These are phyloP conservation scores for Nemania sp. DNA, from an alignment of 2,329 filamentous ascomycete genomes.

Conservation along the genomic window DNA sequence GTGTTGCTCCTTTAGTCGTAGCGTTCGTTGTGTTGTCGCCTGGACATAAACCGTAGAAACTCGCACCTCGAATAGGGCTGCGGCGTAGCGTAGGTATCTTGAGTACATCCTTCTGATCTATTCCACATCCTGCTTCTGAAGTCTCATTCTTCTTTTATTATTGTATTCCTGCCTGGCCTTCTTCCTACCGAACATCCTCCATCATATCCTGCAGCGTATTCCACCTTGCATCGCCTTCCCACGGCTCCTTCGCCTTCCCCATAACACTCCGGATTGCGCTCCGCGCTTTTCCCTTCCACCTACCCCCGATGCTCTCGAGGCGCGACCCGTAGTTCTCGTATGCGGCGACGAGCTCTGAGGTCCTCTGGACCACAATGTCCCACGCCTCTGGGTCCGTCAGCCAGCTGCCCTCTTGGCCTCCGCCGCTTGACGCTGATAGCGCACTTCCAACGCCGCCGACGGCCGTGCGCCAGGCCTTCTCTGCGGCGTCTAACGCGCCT, in stretches of 20 bases:
- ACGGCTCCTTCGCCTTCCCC: conserved; percentile 82
- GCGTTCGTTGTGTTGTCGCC: no score
- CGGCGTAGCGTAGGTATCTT: no score
- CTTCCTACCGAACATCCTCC: conserved; percentile 6
- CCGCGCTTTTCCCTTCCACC: conserved; percentile 90
- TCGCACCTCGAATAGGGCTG: no score
- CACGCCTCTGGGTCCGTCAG: conserved; percentile 73
- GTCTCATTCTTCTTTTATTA: background rate
- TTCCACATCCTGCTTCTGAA: no score
- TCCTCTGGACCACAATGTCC: conserved; percentile 79
- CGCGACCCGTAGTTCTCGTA: conserved; percentile 82
- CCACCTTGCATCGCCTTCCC: conserved; percentile 83
- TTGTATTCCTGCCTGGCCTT: background rate
- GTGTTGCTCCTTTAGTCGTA: no score
- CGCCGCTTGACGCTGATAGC: conserved; percentile 57
- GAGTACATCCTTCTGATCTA: no score
- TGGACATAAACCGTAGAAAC: no score
- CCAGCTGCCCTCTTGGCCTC: conserved; percentile 55
- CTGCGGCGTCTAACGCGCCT: conserved; percentile 83
- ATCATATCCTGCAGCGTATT: conserved; percentile 62
- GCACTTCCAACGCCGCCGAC: conserved; percentile 63
- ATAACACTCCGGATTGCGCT: conserved; percentile 86
- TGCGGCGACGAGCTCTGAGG: conserved; percentile 82
- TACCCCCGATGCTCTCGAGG: conserved; percentile 75
- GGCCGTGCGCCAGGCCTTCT: conserved; percentile 88